These are phyloP conservation scores for Skeletonema menzelii DNA, from an alignment of 108 stramenopile species.

Conservation along the genomic window DNA sequence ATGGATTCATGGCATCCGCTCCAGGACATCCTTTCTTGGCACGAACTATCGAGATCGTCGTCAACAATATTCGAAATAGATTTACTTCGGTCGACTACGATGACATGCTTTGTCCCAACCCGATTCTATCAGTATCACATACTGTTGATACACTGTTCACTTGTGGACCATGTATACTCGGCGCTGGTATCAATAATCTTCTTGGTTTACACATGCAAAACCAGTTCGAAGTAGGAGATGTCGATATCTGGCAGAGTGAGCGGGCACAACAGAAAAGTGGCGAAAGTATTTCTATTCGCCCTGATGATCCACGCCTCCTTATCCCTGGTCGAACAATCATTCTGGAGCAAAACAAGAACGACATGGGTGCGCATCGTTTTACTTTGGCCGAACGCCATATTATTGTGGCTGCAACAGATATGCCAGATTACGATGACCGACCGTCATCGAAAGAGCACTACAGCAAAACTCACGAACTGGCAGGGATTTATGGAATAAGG, in stretches of 20 bases:
- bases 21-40: slow-evolving; percentile 66
- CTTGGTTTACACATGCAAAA: slow-evolving; percentile 53
- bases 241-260: slow-evolving; percentile 26
- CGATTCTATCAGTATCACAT: slow-evolving; percentile 45
- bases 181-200: slow-evolving; percentile 51
- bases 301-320: slow-evolving; percentile 4
- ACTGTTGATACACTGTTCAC: slow-evolving; percentile 62
- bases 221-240: slow-evolving; percentile 49
- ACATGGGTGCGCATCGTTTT: slow-evolving; percentile 73
- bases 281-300: neutral
- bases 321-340: slow-evolving; percentile 67
- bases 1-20: slow-evolving; percentile 63
- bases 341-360: slow-evolving; percentile 57
- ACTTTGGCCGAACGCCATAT: slow-evolving; percentile 57
- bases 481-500: slow-evolving; percentile 54
- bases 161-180: slow-evolving; percentile 65
- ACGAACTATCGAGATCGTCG: slow-evolving; percentile 53
- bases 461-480: slow-evolving; percentile 54
- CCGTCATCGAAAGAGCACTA: slow-evolving; percentile 54
- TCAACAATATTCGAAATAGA: slow-evolving; percentile 72
- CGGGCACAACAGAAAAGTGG: neutral
- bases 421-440: slow-evolving; percentile 74
- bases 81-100: slow-evolving; percentile 72
- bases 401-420: slow-evolving; percentile 61
- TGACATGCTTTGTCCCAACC: slow-evolving; percentile 59